Evolutionary conservation across 768 basidiomycete genomes (phyloP).

Genomic region (Calocybe gangraenosa): DNA sequence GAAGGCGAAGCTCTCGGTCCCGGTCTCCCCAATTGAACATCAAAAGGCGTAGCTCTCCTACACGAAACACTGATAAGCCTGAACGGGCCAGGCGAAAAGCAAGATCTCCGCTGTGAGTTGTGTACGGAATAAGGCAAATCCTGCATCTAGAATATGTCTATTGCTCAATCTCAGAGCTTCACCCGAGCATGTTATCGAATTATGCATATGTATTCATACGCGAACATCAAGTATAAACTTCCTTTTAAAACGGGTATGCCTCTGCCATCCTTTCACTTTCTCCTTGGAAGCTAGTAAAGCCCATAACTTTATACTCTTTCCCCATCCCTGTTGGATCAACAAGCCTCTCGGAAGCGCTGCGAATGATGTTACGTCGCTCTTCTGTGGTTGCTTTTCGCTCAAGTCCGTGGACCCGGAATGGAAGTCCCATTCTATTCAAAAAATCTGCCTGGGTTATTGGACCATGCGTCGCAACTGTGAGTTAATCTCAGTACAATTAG

Average conservation of each 20-base stretch:
- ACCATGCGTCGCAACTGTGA: slow-evolving; percentile 50
- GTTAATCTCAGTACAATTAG: too few species aligned
- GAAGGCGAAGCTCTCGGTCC: slow-evolving; percentile 30
- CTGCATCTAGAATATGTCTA: too few species aligned
- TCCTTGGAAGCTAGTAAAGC: slow-evolving; percentile 32
- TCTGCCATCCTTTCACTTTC: slow-evolving; percentile 4
- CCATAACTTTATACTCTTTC: slow-evolving; percentile 78
- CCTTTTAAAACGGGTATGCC: slow-evolving; percentile 38
- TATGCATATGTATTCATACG: too few species aligned
- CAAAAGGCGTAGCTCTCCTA: too few species aligned
- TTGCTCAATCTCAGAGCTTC: too few species aligned
- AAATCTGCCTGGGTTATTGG: slow-evolving; percentile 66
- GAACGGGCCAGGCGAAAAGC: slow-evolving; percentile 7
- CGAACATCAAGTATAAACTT: too few species aligned
- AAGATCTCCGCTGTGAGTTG: background rate
- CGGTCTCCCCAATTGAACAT: slow-evolving; percentile 32
- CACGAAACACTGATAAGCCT: slow-evolving; percentile 1
- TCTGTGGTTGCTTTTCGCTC: slow-evolving; percentile 43
- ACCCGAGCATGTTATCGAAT: too few species aligned
- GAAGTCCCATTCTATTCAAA: slow-evolving; percentile 73
- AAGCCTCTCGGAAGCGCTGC: slow-evolving; percentile 61
- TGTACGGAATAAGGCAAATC: too few species aligned
- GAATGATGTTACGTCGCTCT: slow-evolving; percentile 51
- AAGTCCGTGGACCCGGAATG: slow-evolving; percentile 60
- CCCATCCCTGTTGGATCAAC: slow-evolving; percentile 86